phyloP scores from a whole-genome alignment of 192 early-diverging fungal species.

The Backusella parvicylindrica region DNA sequence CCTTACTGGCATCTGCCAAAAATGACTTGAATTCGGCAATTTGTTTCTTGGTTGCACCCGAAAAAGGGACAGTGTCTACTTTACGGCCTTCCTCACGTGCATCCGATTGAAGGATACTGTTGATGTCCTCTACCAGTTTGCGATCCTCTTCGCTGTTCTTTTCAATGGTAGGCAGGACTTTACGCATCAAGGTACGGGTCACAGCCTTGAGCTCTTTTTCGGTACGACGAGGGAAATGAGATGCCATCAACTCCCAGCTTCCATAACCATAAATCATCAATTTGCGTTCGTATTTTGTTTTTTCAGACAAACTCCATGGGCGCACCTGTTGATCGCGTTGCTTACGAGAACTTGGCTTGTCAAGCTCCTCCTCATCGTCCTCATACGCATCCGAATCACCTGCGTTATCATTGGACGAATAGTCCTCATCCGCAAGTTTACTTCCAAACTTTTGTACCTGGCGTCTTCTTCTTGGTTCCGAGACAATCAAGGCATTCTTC shows the following conservation, averaged over 20 bases:
- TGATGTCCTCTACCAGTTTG: conserved; percentile 60
- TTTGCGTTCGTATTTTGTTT: conserved; percentile 52
- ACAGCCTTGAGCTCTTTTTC: conserved; percentile 57
- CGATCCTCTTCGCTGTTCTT: conserved; percentile 50
- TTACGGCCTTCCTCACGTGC: conserved; percentile 40
- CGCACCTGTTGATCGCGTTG: conserved; percentile 37
- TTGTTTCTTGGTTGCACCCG: conserved; percentile 61
- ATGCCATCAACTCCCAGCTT: conserved; percentile 60
- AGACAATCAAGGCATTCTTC: conserved; percentile 62
- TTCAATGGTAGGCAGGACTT: conserved; percentile 46
- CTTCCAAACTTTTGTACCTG: conserved; percentile 53
- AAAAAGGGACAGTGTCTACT: conserved; percentile 54
- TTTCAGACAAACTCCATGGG: conserved; percentile 54
- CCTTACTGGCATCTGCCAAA: conserved; percentile 63
- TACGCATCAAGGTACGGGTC: conserved; percentile 46
- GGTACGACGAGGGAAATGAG: conserved; percentile 53
- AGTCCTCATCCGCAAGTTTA: conserved; percentile 30
- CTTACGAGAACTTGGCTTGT: conserved; percentile 16
- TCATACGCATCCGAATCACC: conserved; percentile 43
- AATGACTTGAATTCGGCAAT: conserved; percentile 66
- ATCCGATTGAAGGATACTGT: conserved; percentile 39
- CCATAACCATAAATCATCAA: conserved; percentile 62
- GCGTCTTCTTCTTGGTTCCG: conserved; percentile 61
- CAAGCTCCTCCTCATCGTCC: conserved; percentile 35
- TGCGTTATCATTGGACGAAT: conserved; percentile 41